A percentile compares a stretch with the other conserved stretches of the same genome.
Conservation (phyloP, 1,284 basidiomycete species). For the Somion occarium region DNA sequence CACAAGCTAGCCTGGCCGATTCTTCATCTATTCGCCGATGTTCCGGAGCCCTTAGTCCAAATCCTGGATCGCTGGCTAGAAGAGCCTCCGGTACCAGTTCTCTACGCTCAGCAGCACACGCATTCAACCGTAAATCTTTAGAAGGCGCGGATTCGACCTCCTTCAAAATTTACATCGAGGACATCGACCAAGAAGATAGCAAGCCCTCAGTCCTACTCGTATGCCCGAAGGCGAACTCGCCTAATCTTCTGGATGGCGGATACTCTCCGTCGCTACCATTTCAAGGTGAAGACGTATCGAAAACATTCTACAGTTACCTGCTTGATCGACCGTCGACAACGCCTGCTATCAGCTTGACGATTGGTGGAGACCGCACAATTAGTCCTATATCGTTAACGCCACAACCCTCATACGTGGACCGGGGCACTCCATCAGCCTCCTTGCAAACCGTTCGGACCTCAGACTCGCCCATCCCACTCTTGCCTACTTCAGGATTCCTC, state of each 20-base stretch:
- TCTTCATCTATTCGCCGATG: not conserved
- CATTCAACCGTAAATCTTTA: too few relatives aligned
- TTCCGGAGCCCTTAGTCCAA: not conserved
- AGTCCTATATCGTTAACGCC: constrained; percentile 21
- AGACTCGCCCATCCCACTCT: constrained; percentile 3
- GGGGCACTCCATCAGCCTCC: not conserved
- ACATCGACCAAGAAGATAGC: not conserved
- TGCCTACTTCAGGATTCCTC: not conserved
- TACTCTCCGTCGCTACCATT: not conserved
- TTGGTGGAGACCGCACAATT: constrained; percentile 6
- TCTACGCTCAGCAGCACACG: not conserved
- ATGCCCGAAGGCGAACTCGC: not conserved
- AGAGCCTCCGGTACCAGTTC: not conserved
- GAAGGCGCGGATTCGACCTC: not conserved
- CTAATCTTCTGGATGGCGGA: not conserved
- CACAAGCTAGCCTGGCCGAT: not conserved
- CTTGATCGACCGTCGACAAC: not conserved
- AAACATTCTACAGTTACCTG: not conserved
- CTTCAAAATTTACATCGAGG: not conserved
- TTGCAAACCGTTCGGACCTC: not conserved
- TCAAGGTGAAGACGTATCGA: not conserved
- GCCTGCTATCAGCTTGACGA: too few relatives aligned
- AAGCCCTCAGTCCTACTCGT: not conserved
- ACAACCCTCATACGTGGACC: constrained; percentile 4
- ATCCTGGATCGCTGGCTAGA: not conserved